These are phyloP conservation scores for Mycena capillaripes DNA, from an alignment of 768 basidiomycete genomes.

Conservation along the genomic window DNA sequence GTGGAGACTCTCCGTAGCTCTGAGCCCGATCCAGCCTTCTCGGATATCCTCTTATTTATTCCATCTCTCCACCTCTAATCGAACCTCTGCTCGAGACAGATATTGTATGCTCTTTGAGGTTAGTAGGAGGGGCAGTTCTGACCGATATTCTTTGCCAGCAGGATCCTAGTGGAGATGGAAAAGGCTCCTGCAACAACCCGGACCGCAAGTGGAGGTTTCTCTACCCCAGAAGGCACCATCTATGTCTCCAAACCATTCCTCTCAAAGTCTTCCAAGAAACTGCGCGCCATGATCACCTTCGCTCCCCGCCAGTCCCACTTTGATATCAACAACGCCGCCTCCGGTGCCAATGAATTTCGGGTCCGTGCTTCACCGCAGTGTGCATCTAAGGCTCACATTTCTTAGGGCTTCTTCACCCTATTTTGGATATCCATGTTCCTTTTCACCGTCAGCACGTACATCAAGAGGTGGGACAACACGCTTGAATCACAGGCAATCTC, in stretches of 20 bases:
- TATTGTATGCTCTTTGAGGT: background rate
- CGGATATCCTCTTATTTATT: background rate
- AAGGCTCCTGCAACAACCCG: conserved; percentile 34
- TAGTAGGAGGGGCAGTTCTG: background rate
- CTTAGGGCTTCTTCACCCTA: conserved; percentile 93
- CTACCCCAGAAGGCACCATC: conserved; percentile 74
- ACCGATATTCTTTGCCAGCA: background rate
- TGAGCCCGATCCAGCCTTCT: background rate
- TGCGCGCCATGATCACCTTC: conserved; percentile 89
- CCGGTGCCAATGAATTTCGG: conserved; percentile 88
- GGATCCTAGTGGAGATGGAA: background rate
- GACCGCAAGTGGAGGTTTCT: conserved; percentile 59
- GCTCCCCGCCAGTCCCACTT: conserved; percentile 88
- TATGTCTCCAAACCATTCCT: conserved; percentile 85
- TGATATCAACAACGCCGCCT: conserved; percentile 82
- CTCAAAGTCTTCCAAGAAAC: conserved; percentile 79
- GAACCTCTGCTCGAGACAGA: background rate
- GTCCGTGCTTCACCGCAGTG: conserved; percentile 52
- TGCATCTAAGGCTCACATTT: conserved; percentile 16
- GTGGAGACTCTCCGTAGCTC: too few species aligned
- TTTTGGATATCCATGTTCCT: conserved; percentile 95
- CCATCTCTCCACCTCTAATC: background rate
- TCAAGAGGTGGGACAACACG: too few species aligned
- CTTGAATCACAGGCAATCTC: too few species aligned
- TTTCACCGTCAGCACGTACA: conserved; percentile 82